A percentile compares a stretch with the other conserved stretches of the same genome.
These are phyloP conservation scores for Candida sithepensis DNA, from an alignment of 805 yeast species.

Conservation along the genomic window DNA sequence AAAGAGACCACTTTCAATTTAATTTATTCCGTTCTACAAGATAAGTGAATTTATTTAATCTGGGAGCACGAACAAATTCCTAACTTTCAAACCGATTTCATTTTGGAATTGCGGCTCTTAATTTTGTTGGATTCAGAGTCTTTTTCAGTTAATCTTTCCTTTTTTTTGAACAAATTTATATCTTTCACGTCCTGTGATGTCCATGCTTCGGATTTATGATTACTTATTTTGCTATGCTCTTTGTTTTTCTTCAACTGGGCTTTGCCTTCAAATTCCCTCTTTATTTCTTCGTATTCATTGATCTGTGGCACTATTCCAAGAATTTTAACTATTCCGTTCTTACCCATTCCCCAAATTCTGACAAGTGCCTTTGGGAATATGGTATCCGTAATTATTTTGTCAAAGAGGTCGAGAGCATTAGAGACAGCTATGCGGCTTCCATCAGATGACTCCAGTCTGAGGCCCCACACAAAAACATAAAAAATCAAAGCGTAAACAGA, in stretches of 20 bases:
- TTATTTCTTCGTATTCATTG: background rate
- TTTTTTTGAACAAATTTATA: too few species aligned
- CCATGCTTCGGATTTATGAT: background rate
- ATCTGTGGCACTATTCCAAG: background rate
- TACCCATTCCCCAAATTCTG: conserved; percentile 15
- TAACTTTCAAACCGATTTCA: background rate
- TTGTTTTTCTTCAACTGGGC: background rate
- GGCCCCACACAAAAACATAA: conserved; percentile 35
- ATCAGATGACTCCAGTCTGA: conserved; percentile 37
- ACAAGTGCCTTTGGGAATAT: conserved; percentile 10
- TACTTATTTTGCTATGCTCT: background rate
- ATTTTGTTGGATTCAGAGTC: background rate
- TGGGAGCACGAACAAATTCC: too few species aligned
- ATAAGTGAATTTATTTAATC: too few species aligned
- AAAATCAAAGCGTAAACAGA: conserved; percentile 32
- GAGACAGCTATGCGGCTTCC: conserved; percentile 30
- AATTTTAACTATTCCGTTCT: conserved; percentile 1
- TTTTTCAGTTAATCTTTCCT: background rate
- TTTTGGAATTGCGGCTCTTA: background rate
- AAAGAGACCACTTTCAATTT: background rate
- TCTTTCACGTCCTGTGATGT: too few species aligned
- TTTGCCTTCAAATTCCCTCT: background rate
- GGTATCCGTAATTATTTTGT: conserved; percentile 17
- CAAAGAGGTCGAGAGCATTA: conserved; percentile 21
- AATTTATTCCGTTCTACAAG: background rate